Evolutionary conservation across 345 rosid species (phyloP).

Genomic region (Turnera subulata): DNA sequence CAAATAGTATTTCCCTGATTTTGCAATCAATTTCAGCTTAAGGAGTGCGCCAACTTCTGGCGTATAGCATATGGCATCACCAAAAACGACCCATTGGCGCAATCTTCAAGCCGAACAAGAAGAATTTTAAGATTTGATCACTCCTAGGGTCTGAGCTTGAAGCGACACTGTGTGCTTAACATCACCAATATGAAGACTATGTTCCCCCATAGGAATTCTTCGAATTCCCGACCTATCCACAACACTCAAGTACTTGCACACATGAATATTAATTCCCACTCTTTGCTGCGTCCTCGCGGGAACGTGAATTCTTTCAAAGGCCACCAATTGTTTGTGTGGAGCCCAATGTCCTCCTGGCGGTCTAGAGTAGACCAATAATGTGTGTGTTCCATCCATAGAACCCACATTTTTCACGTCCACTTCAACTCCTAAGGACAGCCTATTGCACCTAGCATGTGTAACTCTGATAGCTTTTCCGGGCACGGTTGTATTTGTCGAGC

Average conservation of each 20-base stretch:
- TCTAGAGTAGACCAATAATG: constrained; percentile 60
- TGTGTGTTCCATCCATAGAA: constrained; percentile 55
- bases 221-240: constrained; percentile 73
- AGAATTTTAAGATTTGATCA: constrained; percentile 37
- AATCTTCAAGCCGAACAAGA: background rate
- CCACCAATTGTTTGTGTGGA: constrained; percentile 67
- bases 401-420: constrained; percentile 69
- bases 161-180: constrained; percentile 56
- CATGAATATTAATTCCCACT: constrained; percentile 61
- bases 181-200: constrained; percentile 64
- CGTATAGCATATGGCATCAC: too few relatives aligned
- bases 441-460: constrained; percentile 55
- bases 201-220: constrained; percentile 81
- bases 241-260: constrained; percentile 78
- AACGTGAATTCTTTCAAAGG: constrained; percentile 58
- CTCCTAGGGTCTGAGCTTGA: constrained; percentile 48
- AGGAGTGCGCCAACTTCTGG: too few relatives aligned
- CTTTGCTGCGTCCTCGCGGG: constrained; percentile 44
- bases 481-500: constrained; percentile 32
- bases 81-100: background rate
- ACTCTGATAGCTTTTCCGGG: constrained; percentile 61
- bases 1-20: too few relatives aligned
- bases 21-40: too few relatives aligned
- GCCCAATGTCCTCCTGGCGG: constrained; percentile 74
- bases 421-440: constrained; percentile 50